Evolutionary conservation across 495 filamentous ascomycete genomes (phyloP).

Genomic region (Umbilicaria muhlenbergii): DNA sequence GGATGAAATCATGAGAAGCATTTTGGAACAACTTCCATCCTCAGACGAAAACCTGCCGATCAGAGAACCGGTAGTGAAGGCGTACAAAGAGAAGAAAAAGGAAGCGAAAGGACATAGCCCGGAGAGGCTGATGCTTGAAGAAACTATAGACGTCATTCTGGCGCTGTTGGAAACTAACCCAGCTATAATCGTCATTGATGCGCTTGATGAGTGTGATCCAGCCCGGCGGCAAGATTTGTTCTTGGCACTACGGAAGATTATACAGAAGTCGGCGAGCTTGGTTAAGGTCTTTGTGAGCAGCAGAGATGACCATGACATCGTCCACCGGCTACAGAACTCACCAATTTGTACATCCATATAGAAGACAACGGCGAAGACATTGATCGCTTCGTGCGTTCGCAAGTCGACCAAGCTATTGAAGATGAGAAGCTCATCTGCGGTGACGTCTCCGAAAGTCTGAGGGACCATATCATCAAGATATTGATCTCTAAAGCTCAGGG

Average conservation of each 20-base stretch:
- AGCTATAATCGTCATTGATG: constrained; percentile 27
- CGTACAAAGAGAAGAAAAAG: background rate
- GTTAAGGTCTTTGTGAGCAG: constrained; percentile 33
- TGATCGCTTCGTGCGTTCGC: constrained; percentile 12
- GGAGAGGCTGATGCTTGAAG: constrained; percentile 7
- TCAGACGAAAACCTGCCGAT: background rate
- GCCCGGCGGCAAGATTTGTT: constrained; percentile 17
- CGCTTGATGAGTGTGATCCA: constrained; percentile 28
- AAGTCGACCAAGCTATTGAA: constrained; percentile 13
- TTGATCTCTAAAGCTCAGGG: constrained; percentile 1
- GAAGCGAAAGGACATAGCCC: constrained; percentile 5
- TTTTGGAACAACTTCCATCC: constrained; percentile 22
- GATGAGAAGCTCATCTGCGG: constrained; percentile 11
- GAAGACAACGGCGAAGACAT: constrained; percentile 18
- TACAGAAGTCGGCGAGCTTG: constrained; percentile 13
- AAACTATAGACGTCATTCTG: constrained; percentile 15
- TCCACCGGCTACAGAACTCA: constrained; percentile 7
- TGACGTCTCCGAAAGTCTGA: constrained; percentile 16
- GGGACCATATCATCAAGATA: background rate
- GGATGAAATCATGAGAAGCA: constrained; percentile 19
- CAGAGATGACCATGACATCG: constrained; percentile 23
- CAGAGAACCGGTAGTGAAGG: background rate
- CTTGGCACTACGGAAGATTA: constrained; percentile 15
- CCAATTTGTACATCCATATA: constrained; percentile 21
- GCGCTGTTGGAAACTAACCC: constrained; percentile 6